A percentile compares a stretch with the other conserved stretches of the same genome.
Conservation (phyloP, 2,329 filamentous ascomycete species). For the Sporothrix pallida region DNA sequence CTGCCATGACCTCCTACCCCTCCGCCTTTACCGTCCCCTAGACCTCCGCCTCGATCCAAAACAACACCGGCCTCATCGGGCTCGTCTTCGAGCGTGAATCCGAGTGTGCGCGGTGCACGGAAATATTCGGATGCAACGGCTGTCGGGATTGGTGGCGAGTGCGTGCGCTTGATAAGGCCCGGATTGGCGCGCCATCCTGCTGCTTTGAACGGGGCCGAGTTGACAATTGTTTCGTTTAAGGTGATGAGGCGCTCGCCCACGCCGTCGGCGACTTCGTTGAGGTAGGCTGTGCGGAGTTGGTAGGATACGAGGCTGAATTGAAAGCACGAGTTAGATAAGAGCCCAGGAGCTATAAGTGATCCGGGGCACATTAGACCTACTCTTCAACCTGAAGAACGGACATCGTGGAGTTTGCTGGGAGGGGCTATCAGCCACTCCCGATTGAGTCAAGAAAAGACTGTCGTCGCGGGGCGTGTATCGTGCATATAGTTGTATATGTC, state of each 20-base stretch:
- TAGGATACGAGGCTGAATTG: conserved; percentile 74
- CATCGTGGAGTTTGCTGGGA: conserved; percentile 42
- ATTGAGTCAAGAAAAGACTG: not conserved
- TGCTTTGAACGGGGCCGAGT: conserved; percentile 80
- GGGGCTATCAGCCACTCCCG: not conserved
- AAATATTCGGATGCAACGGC: conserved; percentile 85
- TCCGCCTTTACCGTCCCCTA: conserved; percentile 48
- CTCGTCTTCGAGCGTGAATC: conserved; percentile 70
- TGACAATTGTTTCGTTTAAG: conserved; percentile 78
- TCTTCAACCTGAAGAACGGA: conserved; percentile 54
- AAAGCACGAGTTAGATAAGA: not conserved
- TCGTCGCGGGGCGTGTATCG: not conserved
- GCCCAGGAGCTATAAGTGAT: not conserved
- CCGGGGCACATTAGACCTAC: conserved; percentile 41
- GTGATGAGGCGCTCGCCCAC: conserved; percentile 84
- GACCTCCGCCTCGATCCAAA: conserved; percentile 64
- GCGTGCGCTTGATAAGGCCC: conserved; percentile 78
- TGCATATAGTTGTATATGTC: not conserved
- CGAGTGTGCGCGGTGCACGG: conserved; percentile 68
- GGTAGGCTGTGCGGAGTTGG: conserved; percentile 79
- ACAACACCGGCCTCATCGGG: conserved; percentile 62
- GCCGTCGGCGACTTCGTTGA: conserved; percentile 79
- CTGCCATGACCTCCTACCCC: conserved; percentile 20
- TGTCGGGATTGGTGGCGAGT: conserved; percentile 85
- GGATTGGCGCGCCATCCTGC: conserved; percentile 79